Evolutionary conservation across 1,284 basidiomycete species (phyloP), one percentile per base, ranked within the genome.

Genomic region (Sanguinoderma infundibulare): DNA sequence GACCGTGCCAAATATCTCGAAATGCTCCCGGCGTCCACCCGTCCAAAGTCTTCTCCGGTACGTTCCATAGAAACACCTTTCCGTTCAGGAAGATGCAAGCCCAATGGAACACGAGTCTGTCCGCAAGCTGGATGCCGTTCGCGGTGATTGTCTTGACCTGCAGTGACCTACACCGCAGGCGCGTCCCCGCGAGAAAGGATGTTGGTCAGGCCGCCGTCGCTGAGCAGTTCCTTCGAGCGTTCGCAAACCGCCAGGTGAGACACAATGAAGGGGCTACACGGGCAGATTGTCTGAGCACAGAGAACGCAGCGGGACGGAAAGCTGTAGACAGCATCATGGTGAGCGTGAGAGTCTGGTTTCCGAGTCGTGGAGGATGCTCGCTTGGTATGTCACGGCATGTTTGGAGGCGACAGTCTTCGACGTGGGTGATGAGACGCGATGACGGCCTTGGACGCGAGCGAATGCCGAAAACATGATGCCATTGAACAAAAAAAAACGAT

Each of bases 31-130:
- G 79, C 7, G 71, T 78, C 95, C 95, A 98, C 46, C 83, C 84
- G 5, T 80, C 77, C 79, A 86, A 88, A 1, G 80, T 72, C 7
- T 79, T 83, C 4, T 78, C 73, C 1, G 92, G 91, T 1, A 93
- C 90, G 71, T 98, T 89, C 96, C 96, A 98, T 36, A 98, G 74
- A 57, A 96, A 91, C 0, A 94, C 92, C 53, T 91, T 85, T 6
- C 94, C 94, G 67, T 95, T 92, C 4, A 97, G 74, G 65, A 98
- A 91, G 15, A 98, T 83, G 64, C 89, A 89, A 0, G 95, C 85
- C 0, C 88, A 89, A 0, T 88, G 86, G 0, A 98, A 74, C 12
- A 94, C 75, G 26, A 97, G 83, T 1, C 95, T 95, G 70, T 92
- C 90, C 24, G 77, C 78, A 2, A 94, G 83, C 55, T 84, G 81